A percentile compares a stretch with the other conserved stretches of the same genome.
Conservation (phyloP, 1,284 basidiomycete genomes). For the Trametes hirsuta region DNA sequence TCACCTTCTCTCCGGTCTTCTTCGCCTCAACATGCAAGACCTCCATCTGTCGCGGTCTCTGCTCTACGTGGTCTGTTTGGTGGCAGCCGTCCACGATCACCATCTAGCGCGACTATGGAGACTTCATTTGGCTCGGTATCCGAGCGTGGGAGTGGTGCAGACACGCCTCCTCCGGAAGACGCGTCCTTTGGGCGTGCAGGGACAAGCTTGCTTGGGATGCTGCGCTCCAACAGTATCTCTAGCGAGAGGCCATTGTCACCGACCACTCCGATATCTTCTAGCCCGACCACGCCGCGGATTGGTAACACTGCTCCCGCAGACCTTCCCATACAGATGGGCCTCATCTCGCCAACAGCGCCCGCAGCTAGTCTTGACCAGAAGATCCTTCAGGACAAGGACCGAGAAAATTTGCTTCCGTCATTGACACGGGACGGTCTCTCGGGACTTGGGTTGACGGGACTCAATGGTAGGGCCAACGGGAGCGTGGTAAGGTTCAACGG, state of each 20-base stretch:
- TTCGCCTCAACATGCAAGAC: constrained; percentile 16
- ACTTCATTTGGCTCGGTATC: constrained; percentile 41
- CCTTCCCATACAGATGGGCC: constrained; percentile 25
- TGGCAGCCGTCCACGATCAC: constrained; percentile 56
- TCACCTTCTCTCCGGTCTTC: constrained; percentile 22
- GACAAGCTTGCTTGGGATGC: constrained; percentile 55
- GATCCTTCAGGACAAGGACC: constrained; percentile 52
- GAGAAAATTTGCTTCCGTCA: constrained; percentile 26
- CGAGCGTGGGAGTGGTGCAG: constrained; percentile 17
- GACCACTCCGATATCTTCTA: constrained; percentile 24
- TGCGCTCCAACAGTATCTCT: constrained; percentile 42
- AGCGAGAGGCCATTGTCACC: constrained; percentile 32
- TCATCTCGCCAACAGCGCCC: constrained; percentile 16
- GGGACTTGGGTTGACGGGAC: constrained; percentile 13
- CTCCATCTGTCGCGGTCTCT: constrained; percentile 41
- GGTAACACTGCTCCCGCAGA: constrained; percentile 19
- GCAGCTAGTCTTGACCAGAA: constrained; percentile 45
- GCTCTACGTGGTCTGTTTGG: constrained; percentile 60
- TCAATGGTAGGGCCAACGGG: constrained; percentile 13
- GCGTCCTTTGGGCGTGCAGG: constrained; percentile 60
- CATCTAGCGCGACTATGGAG: constrained; percentile 38
- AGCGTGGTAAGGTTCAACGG: constrained; percentile 14
- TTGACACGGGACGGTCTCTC: constrained; percentile 21
- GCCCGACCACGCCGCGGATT: constrained; percentile 26
- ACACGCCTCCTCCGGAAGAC: constrained; percentile 36